phyloP scores from a whole-genome alignment of 805 yeast genomes.

The Candida mattraensis region DNA sequence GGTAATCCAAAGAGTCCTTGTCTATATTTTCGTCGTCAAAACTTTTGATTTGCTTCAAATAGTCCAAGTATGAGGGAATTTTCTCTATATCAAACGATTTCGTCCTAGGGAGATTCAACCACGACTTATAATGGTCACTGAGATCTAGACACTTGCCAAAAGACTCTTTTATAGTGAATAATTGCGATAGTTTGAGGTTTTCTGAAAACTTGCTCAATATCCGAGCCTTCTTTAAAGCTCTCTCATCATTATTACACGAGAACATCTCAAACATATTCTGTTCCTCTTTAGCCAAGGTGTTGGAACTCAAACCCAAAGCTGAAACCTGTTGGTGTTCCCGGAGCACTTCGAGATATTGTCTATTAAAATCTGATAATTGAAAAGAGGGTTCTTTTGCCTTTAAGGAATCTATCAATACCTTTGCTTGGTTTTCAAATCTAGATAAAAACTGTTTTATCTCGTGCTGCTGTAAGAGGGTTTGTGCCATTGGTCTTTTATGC shows the following conservation, averaged over 20 bases:
- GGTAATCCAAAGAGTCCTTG: conserved; percentile 38
- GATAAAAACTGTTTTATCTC: conserved; percentile 57
- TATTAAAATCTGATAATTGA: conserved; percentile 40
- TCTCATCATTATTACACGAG: conserved; percentile 21
- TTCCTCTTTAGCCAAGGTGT: conserved; percentile 11
- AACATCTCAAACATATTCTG: conserved; percentile 34
- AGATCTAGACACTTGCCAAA: conserved; percentile 69
- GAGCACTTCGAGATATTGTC: conserved; percentile 32
- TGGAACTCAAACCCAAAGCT: conserved; percentile 23
- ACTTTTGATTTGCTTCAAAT: conserved; percentile 10
- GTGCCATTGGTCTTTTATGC: conserved; percentile 46
- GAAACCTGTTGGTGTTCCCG: conserved; percentile 33
- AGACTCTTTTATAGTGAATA: conserved; percentile 61
- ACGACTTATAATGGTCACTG: conserved; percentile 46
- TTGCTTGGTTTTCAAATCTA: conserved; percentile 39
- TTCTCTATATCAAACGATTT: conserved; percentile 2
- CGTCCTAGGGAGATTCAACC: conserved; percentile 46
- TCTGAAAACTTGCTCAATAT: conserved; percentile 52
- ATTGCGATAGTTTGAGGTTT: conserved; percentile 44
- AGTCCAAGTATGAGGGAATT: conserved; percentile 23
- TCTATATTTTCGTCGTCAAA: conserved; percentile 25
- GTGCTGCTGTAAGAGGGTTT: conserved; percentile 61
- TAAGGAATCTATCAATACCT: conserved; percentile 22
- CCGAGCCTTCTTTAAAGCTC: conserved; percentile 32
- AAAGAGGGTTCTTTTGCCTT: conserved; percentile 7